Conservation (phyloP, 192 early-diverging fungal species). For the Spinellus fusiger region DNA sequence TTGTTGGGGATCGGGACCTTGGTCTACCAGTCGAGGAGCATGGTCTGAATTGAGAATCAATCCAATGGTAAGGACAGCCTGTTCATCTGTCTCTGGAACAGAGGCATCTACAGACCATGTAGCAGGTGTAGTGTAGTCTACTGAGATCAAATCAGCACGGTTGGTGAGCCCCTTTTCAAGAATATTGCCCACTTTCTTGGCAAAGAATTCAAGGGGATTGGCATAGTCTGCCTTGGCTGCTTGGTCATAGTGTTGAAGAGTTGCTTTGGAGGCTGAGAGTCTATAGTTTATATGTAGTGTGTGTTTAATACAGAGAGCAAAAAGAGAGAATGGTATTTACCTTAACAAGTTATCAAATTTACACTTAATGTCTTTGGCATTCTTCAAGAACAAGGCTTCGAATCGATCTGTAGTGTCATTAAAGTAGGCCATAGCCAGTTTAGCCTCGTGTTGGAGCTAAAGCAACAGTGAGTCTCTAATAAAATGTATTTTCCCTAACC, state of each 20-base stretch:
- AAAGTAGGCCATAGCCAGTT: slow-evolving; percentile 54
- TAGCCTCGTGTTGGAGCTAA: slow-evolving; percentile 70
- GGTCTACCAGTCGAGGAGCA: slow-evolving; percentile 71
- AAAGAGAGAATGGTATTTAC: no score
- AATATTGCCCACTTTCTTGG: slow-evolving; percentile 36
- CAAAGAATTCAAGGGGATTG: slow-evolving; percentile 41
- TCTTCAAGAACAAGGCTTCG: slow-evolving; percentile 71
- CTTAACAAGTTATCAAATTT: slow-evolving; percentile 68
- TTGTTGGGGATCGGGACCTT: slow-evolving; percentile 82
- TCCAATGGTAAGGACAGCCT: slow-evolving; percentile 52
- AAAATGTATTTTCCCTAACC: slow-evolving; percentile 9
- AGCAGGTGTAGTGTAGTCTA: slow-evolving; percentile 22
- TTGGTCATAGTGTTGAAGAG: slow-evolving; percentile 24
- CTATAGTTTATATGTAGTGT: no score
- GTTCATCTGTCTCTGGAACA: slow-evolving; percentile 25
- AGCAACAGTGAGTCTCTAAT: slow-evolving; percentile 4
- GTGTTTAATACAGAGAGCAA: not conserved
- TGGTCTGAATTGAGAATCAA: slow-evolving; percentile 65
- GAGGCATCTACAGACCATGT: slow-evolving; percentile 35
- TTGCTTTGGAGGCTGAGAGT: not conserved
- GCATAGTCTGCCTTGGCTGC: slow-evolving; percentile 36
- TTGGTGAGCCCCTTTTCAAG: slow-evolving; percentile 45
- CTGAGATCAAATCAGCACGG: slow-evolving; percentile 38
- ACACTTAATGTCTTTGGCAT: slow-evolving; percentile 54
- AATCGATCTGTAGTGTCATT: slow-evolving; percentile 68